Evolutionary conservation across 2,329 filamentous ascomycete genomes (phyloP).

Genomic region (Colletotrichum scovillei): DNA sequence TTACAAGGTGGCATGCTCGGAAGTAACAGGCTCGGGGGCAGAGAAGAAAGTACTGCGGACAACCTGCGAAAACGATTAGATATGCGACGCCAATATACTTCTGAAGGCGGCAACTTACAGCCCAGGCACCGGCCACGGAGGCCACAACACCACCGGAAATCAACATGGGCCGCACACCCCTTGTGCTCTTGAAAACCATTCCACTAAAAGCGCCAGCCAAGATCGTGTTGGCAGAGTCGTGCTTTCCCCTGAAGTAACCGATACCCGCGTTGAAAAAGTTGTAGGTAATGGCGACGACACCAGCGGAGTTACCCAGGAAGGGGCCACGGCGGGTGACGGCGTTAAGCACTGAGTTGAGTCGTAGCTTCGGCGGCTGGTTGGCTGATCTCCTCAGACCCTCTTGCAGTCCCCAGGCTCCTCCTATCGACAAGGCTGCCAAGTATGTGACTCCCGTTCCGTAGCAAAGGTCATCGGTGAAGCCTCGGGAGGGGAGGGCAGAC

Average conservation of each 20-base stretch:
- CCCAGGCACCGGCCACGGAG: slow-evolving; percentile 86
- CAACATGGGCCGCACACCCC: slow-evolving; percentile 90
- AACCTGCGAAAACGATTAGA: slow-evolving; percentile 42
- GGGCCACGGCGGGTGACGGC: slow-evolving; percentile 92
- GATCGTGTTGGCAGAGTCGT: slow-evolving; percentile 91
- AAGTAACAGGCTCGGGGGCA: slow-evolving; percentile 44
- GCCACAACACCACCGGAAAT: slow-evolving; percentile 93
- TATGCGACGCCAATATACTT: background rate
- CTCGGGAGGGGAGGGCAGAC: slow-evolving; percentile 91
- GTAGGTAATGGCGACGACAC: slow-evolving; percentile 95
- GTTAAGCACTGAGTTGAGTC: slow-evolving; percentile 94
- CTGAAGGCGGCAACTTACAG: slow-evolving; percentile 70
- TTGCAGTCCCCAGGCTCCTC: slow-evolving; percentile 91
- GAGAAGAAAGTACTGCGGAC: slow-evolving; percentile 56
- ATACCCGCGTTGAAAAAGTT: slow-evolving; percentile 91
- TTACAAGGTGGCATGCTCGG: slow-evolving; percentile 36
- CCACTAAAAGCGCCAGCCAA: slow-evolving; percentile 87
- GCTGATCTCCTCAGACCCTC: slow-evolving; percentile 88
- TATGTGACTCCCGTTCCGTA: slow-evolving; percentile 98
- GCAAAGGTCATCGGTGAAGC: slow-evolving; percentile 98
- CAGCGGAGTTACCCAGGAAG: slow-evolving; percentile 95
- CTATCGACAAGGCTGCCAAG: slow-evolving; percentile 84
- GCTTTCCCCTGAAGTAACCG: slow-evolving; percentile 82
- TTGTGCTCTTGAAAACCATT: slow-evolving; percentile 96
- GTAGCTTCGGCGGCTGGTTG: slow-evolving; percentile 84